Percentiles rank a stretch among this genome's conserved stretches.
phyloP scores from a whole-genome alignment of 805 yeast species.

The Ogataea ganodermae region DNA sequence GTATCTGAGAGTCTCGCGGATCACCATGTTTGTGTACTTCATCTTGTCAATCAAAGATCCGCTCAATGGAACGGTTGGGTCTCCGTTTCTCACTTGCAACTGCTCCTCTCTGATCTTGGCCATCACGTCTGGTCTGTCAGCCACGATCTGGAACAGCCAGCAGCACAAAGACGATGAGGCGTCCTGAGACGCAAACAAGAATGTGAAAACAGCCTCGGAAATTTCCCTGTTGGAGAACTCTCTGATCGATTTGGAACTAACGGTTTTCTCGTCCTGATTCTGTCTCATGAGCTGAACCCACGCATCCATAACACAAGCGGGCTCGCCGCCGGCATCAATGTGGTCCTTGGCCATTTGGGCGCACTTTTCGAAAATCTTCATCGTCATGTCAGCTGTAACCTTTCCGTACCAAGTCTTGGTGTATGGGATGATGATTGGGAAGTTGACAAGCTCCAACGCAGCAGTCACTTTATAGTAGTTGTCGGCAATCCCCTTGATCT shows the following conservation, averaged over 20 bases:
- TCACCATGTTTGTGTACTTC: conserved; percentile 88
- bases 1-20: conserved; percentile 87
- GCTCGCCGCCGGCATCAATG: conserved; percentile 73
- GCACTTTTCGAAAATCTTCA: conserved; percentile 87
- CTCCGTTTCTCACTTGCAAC: conserved; percentile 74
- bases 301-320: conserved; percentile 91
- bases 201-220: conserved; percentile 95
- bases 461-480: conserved; percentile 91
- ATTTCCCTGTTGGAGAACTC: conserved; percentile 89
- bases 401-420: conserved; percentile 99
- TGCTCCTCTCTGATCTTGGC: conserved; percentile 91
- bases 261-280: conserved; percentile 53
- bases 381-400: conserved; percentile 88
- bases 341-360: conserved; percentile 84
- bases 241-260: conserved; percentile 62
- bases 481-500: conserved; percentile 85
- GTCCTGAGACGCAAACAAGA: conserved; percentile 96
- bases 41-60: conserved; percentile 80
- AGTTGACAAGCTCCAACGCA: conserved; percentile 94
- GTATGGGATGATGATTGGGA: conserved; percentile 94
- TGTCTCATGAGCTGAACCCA: conserved; percentile 89
- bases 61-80: conserved; percentile 60
- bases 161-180: conserved; percentile 97
- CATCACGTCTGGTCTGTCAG: conserved; percentile 92
- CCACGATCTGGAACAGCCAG: conserved; percentile 95